These are phyloP conservation scores for Chloris gayana DNA, from an alignment of 176 grass and related monocot species.

Conservation along the genomic window DNA sequence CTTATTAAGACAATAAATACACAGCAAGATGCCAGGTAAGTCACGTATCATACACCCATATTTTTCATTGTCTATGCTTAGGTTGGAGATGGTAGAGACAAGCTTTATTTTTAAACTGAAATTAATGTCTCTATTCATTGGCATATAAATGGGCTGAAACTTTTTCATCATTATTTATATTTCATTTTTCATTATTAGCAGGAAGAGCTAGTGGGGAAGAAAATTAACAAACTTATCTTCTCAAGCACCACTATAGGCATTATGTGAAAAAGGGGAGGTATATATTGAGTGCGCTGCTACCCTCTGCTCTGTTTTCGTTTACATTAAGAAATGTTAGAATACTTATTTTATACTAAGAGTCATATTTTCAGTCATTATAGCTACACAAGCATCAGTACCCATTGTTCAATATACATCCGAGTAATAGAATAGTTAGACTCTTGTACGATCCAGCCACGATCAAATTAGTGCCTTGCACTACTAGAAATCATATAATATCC, in stretches of 20 bases:
- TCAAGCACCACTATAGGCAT: not conserved
- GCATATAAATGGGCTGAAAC: not conserved
- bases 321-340: too few relatives aligned
- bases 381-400: too few relatives aligned
- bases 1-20: not conserved
- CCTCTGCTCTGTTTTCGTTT: not conserved
- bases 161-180: not conserved
- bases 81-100: not conserved
- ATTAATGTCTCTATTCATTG: slow-evolving; percentile 12
- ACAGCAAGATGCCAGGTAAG: not conserved
- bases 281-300: not conserved
- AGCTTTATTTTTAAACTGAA: not conserved
- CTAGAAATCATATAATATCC: too few relatives aligned
- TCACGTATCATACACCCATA: not conserved
- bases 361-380: too few relatives aligned
- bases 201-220: slow-evolving; percentile 6
- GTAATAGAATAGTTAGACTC: too few relatives aligned
- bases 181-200: not conserved
- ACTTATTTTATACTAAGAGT: too few relatives aligned
- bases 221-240: slow-evolving; percentile 25
- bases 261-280: not conserved
- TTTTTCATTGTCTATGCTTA: not conserved
- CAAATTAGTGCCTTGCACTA: too few relatives aligned
- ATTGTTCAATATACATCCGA: too few relatives aligned
- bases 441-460: too few relatives aligned